Conservation (phyloP, 225 moss, liverwort and hornwort genomes). For the Antitrichia curtipendula region DNA sequence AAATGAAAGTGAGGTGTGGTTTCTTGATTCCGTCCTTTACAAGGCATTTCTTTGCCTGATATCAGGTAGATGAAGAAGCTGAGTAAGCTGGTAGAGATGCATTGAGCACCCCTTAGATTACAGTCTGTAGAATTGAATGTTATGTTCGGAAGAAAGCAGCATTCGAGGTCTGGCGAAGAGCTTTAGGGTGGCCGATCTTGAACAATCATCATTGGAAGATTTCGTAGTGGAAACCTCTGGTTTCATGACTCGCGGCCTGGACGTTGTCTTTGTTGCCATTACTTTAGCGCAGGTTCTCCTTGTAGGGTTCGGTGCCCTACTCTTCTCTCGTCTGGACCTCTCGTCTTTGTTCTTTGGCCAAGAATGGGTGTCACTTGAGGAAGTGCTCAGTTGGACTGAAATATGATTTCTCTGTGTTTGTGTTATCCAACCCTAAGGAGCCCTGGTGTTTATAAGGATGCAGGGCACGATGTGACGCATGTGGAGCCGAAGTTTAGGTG, state of each 20-base stretch:
- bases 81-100: neutral
- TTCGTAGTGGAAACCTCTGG: neutral
- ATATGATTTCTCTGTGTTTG: neutral
- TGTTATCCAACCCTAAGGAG: neutral
- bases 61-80: neutral
- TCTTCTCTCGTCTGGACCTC: constrained; percentile 8
- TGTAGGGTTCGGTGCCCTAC: constrained; percentile 22
- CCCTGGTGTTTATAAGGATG: constrained; percentile 2
- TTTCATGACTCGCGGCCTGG: constrained; percentile 8
- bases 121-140: neutral
- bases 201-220: neutral
- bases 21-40: neutral
- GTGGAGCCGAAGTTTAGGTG: constrained; percentile 3
- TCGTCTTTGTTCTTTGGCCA: neutral
- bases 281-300: constrained; percentile 24
- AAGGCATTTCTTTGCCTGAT: neutral
- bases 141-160: neutral
- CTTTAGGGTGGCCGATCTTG: neutral
- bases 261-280: constrained; percentile 7
- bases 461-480: constrained; percentile 20
- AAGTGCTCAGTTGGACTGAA: constrained; percentile 39
- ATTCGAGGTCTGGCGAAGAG: neutral
- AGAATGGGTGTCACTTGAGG: constrained; percentile 23
- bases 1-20: neutral
- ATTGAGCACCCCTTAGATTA: neutral